Evolutionary conservation across 768 basidiomycete genomes (phyloP), one percentile per base, ranked within the genome.

Genomic region (Phlebiopsis gigantea): DNA sequence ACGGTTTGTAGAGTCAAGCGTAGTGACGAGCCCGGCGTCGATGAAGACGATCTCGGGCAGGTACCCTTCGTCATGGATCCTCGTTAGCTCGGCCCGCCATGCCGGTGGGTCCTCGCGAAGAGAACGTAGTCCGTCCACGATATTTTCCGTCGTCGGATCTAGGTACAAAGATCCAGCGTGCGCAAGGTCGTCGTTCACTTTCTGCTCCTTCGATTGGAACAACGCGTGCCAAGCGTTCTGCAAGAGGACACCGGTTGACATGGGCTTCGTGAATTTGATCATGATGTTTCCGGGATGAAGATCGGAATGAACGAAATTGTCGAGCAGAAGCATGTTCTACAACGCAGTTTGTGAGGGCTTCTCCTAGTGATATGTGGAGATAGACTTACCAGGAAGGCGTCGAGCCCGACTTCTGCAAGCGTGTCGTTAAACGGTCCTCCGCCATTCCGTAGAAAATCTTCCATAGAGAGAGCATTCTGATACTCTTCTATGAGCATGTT

Each of bases 301-400:
- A 67, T 93, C 91, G 3, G 90, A 79, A 69, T 98, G 97, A 9
- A 96, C 93, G 71, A 97, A 99, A 71, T 99, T 98, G 71, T 99
- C 97, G 45, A 99, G 76, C 1, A 99, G 76, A 19, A 99, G 83
- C 97, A 99, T 99, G 73, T 98, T 93, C 93, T 98, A 64, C 17
- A 31, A 28, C 7, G 19, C 31, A 65, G 53, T 31, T 58, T 48
- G 53, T 25, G 15, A 1, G 60, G 42, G 9, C 4, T 29, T 21
- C 28, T 51, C 41, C 14, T 42, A 47, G 21, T 9, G 10, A 29
- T 30, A 22, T 21, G 52, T 17, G 44, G 31, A 50, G 9, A 25
- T 14, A 46, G 52, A 73, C 89, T 62, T 66, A 93, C 94, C 70
- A 99, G 69, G 72, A 98, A 99, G 1, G 95, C 94, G 70, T 98